phyloP scores from a whole-genome alignment of 495 filamentous ascomycete genomes.

The Penicillium salamii region DNA sequence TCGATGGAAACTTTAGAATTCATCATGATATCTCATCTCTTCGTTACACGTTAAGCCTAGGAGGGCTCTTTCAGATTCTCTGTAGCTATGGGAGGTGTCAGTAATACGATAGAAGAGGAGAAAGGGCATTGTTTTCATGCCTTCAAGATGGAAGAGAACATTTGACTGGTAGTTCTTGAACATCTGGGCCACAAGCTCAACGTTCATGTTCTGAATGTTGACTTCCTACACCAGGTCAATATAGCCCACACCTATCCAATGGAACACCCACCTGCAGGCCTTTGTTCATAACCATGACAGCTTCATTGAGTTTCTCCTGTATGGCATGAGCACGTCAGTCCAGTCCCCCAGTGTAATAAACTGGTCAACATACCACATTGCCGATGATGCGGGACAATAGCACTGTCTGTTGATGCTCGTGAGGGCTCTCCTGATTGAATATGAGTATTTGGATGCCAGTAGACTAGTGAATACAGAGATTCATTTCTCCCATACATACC shows the following conservation, averaged over 20 bases:
- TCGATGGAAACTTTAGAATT: no score
- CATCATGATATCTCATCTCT: slow-evolving; percentile 2
- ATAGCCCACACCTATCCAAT: background rate
- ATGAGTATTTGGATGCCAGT: background rate
- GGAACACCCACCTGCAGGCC: slow-evolving; percentile 66
- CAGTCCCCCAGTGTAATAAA: background rate
- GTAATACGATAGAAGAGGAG: background rate
- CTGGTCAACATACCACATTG: slow-evolving; percentile 69
- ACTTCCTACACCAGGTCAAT: slow-evolving; percentile 63
- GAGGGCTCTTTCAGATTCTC: slow-evolving; percentile 80
- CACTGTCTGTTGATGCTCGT: slow-evolving; percentile 94
- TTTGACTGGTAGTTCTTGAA: slow-evolving; percentile 99
- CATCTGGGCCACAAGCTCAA: slow-evolving; percentile 97
- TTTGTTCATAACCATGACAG: slow-evolving; percentile 88
- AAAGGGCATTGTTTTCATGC: slow-evolving; percentile 40
- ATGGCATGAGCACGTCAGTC: background rate
- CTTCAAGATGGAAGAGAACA: slow-evolving; percentile 95
- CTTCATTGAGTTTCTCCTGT: slow-evolving; percentile 97
- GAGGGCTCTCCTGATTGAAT: slow-evolving; percentile 78
- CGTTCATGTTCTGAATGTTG: slow-evolving; percentile 97
- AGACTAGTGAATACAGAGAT: background rate
- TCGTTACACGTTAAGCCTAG: slow-evolving; percentile 32
- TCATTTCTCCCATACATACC: slow-evolving; percentile 6
- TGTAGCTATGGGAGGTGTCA: slow-evolving; percentile 55
- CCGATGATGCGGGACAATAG: slow-evolving; percentile 93